Percentiles rank a stretch among this genome's conserved stretches.
These are phyloP conservation scores for Nothophaeocryptopus gaeumannii DNA, from an alignment of 2,329 filamentous ascomycete genomes.

Conservation along the genomic window DNA sequence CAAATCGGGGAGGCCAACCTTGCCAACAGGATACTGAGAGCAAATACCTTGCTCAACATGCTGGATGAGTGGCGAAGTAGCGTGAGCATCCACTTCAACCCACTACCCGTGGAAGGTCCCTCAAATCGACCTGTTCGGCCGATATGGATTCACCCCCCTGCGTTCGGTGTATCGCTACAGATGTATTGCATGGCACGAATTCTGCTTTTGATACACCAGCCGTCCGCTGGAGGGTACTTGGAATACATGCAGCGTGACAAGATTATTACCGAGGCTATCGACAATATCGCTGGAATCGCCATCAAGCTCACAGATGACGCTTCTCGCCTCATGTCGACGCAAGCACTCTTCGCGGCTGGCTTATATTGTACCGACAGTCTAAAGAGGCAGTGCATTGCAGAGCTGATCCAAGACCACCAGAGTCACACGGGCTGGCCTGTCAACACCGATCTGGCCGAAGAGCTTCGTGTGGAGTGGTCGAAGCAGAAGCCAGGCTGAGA, in stretches of 20 bases:
- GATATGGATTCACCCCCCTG: constrained; percentile 52
- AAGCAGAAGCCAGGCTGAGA: constrained; percentile 14
- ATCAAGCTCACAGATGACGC: constrained; percentile 43
- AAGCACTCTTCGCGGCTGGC: constrained; percentile 45
- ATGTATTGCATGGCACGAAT: constrained; percentile 54
- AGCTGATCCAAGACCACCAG: constrained; percentile 40
- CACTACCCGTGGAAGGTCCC: constrained; percentile 40
- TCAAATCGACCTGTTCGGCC: constrained; percentile 48
- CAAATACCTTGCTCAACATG: constrained; percentile 46
- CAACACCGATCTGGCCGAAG: constrained; percentile 31
- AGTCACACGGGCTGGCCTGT: constrained; percentile 43
- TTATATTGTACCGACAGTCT: constrained; percentile 41
- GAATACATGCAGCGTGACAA: constrained; percentile 48
- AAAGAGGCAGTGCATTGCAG: constrained; percentile 39
- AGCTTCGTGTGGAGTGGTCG: constrained; percentile 25
- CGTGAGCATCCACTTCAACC: constrained; percentile 46
- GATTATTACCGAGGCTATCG: constrained; percentile 47
- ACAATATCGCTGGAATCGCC: constrained; percentile 52
- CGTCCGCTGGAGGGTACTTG: constrained; percentile 49
- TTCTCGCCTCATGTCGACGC: constrained; percentile 45
- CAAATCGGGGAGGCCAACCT: constrained; percentile 44
- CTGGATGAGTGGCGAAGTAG: constrained; percentile 51
- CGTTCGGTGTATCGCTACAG: constrained; percentile 49
- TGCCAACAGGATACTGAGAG: constrained; percentile 40
- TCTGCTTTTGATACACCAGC: constrained; percentile 53